Evolutionary conservation across 164 flowering plant species (phyloP), one percentile per base, ranked within the genome.

Genomic region (Buxus sempervirens): DNA sequence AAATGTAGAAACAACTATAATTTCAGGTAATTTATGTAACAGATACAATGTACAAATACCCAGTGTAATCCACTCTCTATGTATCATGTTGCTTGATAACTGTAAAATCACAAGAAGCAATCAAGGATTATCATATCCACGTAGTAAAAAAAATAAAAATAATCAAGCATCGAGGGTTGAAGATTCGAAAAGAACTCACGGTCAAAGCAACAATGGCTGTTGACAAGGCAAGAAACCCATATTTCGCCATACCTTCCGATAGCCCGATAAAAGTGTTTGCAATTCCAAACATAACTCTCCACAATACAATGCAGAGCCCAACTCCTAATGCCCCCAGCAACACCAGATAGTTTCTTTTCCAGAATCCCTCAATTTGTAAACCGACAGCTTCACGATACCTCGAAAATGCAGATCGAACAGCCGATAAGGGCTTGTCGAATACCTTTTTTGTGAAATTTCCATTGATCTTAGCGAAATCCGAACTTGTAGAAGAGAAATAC

Each of bases 171-270:
- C 12, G 9, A 55, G 25, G 21, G 24, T n/a, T 45, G 18, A 28
- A 13, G n/a, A 41, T 19, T 4, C 10, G 18, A 26, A 19, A 59
- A 63, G 53, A 54, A 83, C 96, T 93, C 78, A 91, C 98, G 66
- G 87, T 26, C 58, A 95, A 92, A 21, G 95, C 86, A 18, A 95
- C 98, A 18, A 92, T 85, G 27, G 99, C 86, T 16, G 88, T 62
- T 8, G 99, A 93, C 28, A 92, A 84, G 65, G 97, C 97, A 51
- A 95, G 94, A 70, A 92, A 92, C 6, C 97, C 99, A 73, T 88
- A 95, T 85, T 92, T 92, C 16, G 99, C 97, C 96, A 92, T 84
- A 74, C 99, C 99, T 74, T 95, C 98, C 0, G 98, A 92, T 38
- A 92, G 75, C 4, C 94, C 89, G 69, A 95, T 78, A 73, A 95